Conservation (phyloP, 2,329 filamentous ascomycete genomes). For the Stemphylium beticola region DNA sequence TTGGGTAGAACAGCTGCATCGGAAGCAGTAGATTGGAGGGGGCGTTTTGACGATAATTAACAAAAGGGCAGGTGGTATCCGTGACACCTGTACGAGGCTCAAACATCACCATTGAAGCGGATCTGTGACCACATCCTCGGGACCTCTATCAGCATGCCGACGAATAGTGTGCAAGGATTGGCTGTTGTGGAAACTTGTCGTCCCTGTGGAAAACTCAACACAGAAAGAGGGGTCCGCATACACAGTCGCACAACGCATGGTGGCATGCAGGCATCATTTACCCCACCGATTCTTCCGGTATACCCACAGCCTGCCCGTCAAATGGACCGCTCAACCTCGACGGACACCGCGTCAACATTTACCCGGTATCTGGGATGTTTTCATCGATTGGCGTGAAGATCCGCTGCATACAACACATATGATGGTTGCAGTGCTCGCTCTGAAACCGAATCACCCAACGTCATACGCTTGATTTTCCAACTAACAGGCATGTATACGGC, state of each 20-base stretch:
- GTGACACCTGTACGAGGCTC: constrained; percentile 29
- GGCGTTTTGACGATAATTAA: constrained; percentile 35
- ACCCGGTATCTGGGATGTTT: constrained; percentile 11
- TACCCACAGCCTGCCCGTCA: not conserved
- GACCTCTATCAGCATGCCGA: not conserved
- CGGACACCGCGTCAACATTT: constrained; percentile 4
- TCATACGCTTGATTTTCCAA: not conserved
- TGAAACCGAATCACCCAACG: not conserved
- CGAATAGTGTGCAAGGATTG: not conserved
- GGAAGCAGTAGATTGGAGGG: constrained; percentile 18
- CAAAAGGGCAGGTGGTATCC: constrained; percentile 30
- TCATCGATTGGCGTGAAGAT: not conserved
- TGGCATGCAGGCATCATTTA: constrained; percentile 10
- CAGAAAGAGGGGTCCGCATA: constrained; percentile 14
- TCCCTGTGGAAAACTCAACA: constrained; percentile 15
- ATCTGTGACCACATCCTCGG: constrained; percentile 10
- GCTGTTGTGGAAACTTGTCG: constrained; percentile 4
- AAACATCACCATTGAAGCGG: constrained; percentile 21
- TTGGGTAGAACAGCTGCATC: constrained; percentile 13
- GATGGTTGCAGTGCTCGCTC: not conserved
- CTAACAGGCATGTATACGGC: not conserved
- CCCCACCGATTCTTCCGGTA: constrained; percentile 9
- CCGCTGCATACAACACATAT: not conserved
- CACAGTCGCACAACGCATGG: constrained; percentile 15
- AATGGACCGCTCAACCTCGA: not conserved